Evolutionary conservation across 805 yeast species (phyloP).

Genomic region (Priceomyces medius): DNA sequence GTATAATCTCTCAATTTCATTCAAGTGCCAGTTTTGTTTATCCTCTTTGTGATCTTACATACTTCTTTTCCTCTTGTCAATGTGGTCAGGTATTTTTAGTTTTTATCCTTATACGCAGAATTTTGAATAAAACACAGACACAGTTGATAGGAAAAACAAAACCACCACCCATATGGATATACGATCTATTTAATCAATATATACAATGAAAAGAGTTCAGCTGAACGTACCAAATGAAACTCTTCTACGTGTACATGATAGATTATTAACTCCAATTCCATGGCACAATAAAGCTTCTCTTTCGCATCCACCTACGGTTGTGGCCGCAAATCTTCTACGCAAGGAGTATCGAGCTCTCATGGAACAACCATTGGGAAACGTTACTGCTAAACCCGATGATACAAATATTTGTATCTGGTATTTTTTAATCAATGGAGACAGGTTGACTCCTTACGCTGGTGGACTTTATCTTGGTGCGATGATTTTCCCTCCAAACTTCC

Average conservation of each 20-base stretch:
- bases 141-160: too few relatives aligned
- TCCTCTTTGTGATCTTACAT: too few relatives aligned
- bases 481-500: slow-evolving; percentile 14
- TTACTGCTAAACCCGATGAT: slow-evolving; percentile 13
- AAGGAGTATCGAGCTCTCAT: slow-evolving; percentile 10
- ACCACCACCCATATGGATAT: too few relatives aligned
- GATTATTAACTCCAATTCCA: slow-evolving; percentile 4
- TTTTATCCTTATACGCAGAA: too few relatives aligned
- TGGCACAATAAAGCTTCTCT: slow-evolving; percentile 1
- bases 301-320: neutral
- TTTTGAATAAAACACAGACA: too few relatives aligned
- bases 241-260: slow-evolving; percentile 1
- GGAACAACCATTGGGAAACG: slow-evolving; percentile 9
- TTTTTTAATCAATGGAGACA: slow-evolving; percentile 14
- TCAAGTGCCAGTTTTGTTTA: too few relatives aligned
- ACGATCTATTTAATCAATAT: too few relatives aligned
- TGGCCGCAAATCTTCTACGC: slow-evolving; percentile 5
- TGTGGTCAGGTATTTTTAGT: too few relatives aligned
- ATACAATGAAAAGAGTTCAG: too few relatives aligned
- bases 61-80: too few relatives aligned
- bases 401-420: slow-evolving; percentile 15
- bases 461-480: slow-evolving; percentile 16
- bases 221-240: too few relatives aligned
- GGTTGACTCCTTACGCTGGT: slow-evolving; percentile 11
- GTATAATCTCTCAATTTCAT: too few relatives aligned